phyloP scores from a whole-genome alignment of 176 grass and related monocot species.

The Avena insularis region DNA sequence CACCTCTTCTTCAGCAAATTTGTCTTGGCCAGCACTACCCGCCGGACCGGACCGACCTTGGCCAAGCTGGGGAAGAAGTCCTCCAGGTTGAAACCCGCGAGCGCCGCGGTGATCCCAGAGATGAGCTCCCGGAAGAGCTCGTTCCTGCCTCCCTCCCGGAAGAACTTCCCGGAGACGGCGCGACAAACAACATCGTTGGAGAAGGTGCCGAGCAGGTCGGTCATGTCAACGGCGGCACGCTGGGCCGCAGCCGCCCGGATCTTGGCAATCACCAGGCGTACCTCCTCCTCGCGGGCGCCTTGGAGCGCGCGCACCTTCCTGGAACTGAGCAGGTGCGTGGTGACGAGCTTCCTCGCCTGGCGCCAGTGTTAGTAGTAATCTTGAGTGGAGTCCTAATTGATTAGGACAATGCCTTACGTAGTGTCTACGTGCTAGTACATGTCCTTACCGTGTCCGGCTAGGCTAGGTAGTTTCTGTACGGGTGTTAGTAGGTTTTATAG shows the following conservation, averaged over 20 bases:
- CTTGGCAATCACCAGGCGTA: background rate
- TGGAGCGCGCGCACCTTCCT: conserved; percentile 23
- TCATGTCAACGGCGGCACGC: conserved; percentile 45
- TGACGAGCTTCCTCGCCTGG: conserved; percentile 33
- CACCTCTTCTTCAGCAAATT: conserved; percentile 17
- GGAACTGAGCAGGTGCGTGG: conserved; percentile 45
- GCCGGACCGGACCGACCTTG: background rate
- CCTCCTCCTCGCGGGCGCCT: conserved; percentile 27
- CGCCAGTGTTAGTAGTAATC: no score
- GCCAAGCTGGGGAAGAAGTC: conserved; percentile 55
- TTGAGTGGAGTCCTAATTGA: no score
- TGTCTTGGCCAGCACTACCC: conserved; percentile 9
- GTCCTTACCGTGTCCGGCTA: no score
- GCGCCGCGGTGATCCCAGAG: background rate
- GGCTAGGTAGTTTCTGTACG: no score
- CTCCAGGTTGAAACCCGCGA: conserved; percentile 47
- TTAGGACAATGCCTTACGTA: no score
- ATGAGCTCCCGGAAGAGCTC: conserved; percentile 46
- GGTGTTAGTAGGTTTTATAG: no score
- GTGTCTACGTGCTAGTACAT: no score
- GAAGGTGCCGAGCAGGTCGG: conserved; percentile 40
- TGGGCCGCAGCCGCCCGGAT: background rate
- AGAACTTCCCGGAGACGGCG: conserved; percentile 46
- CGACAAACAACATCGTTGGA: conserved; percentile 53
- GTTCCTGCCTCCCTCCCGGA: conserved; percentile 35